Evolutionary conservation across 352 stramenopile genomes (phyloP), one percentile per base, ranked within the genome.

Genomic region (Phytophthora crassamura): DNA sequence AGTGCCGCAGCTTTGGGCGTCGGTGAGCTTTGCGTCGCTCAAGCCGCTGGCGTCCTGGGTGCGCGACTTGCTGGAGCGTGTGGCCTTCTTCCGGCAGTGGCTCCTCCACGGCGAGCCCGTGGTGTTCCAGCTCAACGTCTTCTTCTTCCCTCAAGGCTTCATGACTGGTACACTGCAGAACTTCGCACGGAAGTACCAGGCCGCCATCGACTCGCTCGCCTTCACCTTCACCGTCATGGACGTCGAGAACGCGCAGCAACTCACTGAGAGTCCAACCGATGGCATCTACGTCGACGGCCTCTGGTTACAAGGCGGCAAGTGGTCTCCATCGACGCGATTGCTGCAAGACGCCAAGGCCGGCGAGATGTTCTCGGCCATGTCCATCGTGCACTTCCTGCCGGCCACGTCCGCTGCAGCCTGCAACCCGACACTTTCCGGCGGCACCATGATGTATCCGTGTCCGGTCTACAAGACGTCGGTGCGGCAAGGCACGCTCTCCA

Each of bases 141-240:
- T 98, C 71, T 98, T 98, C 78, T 98, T 98, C 61, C 95, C 94
- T 1, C 95, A 98, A 67, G 82, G 95, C 15, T 98, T 98, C 74
- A 98, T 98, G 93, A 98, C 95, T 5, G 95, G 91, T 35, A 97
- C 90, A 15, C 68, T 98, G 32, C 95, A 98, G 64, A 98, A 97
- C 47, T 98, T 96, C 77, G 93, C 95, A 6, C 79, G 95, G 39
- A 98, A 98, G 68, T 98, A 98, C 75, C 84, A 95, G 54, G 89
- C 97, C 16, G 91, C 95, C 7, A 98, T 98, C 67, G 95, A 98
- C 71, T 97, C 90, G 14, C 75, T 98, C 10, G 82, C 76, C 16
- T 98, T 98, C 75, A 94, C 90, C 14, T 98, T 97, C 69, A 52
- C 79, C 3, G 88, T 98, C 0, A 59, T 95, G 22, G 74, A 91